These are phyloP conservation scores for Alternaria sp. DNA, from an alignment of 2,329 filamentous ascomycete genomes.

Conservation along the genomic window DNA sequence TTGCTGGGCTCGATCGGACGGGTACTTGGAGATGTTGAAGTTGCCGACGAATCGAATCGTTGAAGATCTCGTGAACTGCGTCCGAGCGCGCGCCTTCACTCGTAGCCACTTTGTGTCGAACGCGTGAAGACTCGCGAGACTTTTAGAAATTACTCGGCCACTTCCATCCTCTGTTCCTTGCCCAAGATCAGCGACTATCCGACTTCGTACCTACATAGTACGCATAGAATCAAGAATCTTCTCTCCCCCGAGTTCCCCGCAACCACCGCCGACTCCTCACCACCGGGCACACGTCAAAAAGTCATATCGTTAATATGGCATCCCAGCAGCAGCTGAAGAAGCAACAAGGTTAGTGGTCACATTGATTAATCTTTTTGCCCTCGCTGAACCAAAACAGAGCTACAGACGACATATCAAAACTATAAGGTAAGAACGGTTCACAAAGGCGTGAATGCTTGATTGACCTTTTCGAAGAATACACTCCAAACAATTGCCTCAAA, in stretches of 20 bases:
- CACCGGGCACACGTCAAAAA: neutral
- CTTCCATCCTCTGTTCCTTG: neutral
- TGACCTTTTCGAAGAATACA: conserved; percentile 52
- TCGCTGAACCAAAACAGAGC: conserved; percentile 60
- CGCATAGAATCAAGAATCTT: conserved; percentile 1
- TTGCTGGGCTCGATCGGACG: neutral
- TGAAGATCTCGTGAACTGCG: conserved; percentile 34
- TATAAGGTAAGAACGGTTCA: conserved; percentile 57
- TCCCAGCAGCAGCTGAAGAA: conserved; percentile 67
- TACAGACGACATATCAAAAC: conserved; percentile 79
- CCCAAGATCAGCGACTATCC: neutral
- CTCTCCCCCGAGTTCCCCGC: conserved; percentile 31
- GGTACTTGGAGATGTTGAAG: conserved; percentile 9
- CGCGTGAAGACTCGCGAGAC: neutral
- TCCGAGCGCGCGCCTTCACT: conserved; percentile 28
- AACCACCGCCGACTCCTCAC: conserved; percentile 1
- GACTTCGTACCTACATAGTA: neutral
- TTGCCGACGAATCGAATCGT: conserved; percentile 23
- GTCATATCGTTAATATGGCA: conserved; percentile 50
- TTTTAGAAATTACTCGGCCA: neutral
- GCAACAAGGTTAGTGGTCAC: conserved; percentile 68
- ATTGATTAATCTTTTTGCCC: neutral
- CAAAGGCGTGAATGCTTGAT: neutral
- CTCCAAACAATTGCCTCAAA: conserved; percentile 94
- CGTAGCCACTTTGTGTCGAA: conserved; percentile 1